A percentile compares a stretch with the other conserved stretches of the same genome.
These are phyloP conservation scores for Solanum okadae DNA, from an alignment of 257 asterid species.

Conservation along the genomic window DNA sequence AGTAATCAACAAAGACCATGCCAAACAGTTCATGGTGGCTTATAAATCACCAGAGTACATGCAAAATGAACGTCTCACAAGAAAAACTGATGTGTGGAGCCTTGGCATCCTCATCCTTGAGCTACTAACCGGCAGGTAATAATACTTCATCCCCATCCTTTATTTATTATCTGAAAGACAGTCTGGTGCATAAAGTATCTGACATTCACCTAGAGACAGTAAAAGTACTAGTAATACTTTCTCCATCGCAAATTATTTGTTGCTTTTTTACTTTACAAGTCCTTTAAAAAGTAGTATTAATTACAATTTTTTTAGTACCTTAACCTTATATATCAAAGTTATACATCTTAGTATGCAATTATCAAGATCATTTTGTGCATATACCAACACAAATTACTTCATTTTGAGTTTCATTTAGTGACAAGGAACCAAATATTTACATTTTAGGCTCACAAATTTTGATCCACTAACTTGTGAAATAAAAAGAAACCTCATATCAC, in stretches of 20 bases:
- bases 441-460: background rate
- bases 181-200: background rate
- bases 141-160: background rate
- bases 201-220: fast-evolving
- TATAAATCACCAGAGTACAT: slow-evolving; percentile 51
- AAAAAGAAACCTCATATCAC: no score
- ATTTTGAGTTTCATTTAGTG: background rate
- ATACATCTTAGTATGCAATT: background rate
- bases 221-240: background rate
- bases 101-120: slow-evolving; percentile 60
- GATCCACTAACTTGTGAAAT: background rate
- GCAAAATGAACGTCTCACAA: slow-evolving; percentile 14
- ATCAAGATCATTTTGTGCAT: background rate
- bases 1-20: slow-evolving; percentile 41
- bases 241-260: background rate
- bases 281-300: background rate
- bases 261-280: background rate
- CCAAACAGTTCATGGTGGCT: slow-evolving; percentile 58
- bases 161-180: background rate
- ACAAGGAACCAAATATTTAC: background rate
- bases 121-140: slow-evolving; percentile 40
- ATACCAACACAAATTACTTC: background rate
- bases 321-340: background rate
- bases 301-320: background rate
- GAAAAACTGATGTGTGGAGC: slow-evolving; percentile 65